phyloP scores from a whole-genome alignment of 352 stramenopile species.

The Phytophthora tubulina region DNA sequence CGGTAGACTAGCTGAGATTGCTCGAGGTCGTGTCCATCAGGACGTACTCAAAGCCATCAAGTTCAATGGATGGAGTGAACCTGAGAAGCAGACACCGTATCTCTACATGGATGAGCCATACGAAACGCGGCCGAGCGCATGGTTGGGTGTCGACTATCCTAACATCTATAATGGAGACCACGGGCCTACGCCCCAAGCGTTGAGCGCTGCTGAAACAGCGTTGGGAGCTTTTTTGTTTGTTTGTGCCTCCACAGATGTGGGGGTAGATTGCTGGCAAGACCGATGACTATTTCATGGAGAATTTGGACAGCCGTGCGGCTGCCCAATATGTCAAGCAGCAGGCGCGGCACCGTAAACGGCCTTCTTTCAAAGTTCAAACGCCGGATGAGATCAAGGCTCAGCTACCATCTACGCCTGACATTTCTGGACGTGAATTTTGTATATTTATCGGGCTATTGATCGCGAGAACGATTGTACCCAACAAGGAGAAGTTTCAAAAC shows the following conservation, averaged over 20 bases:
- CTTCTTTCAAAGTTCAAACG: background rate
- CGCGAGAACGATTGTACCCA: conserved; percentile 3
- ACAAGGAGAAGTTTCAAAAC: conserved; percentile 4
- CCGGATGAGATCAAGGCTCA: background rate
- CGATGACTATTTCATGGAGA: conserved; percentile 2
- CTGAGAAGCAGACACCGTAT: no score
- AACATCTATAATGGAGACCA: no score
- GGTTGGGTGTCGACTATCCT: no score
- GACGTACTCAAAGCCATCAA: no score
- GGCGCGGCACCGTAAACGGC: background rate
- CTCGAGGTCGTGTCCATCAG: no score
- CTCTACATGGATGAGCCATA: no score
- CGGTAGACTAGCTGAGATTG: no score
- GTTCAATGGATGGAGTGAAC: no score
- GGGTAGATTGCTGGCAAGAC: background rate
- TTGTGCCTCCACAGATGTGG: background rate
- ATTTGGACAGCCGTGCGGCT: background rate
- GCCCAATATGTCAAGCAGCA: conserved; percentile 6
- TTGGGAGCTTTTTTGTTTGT: background rate
- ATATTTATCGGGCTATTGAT: background rate
- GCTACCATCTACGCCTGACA: background rate
- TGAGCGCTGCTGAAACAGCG: background rate
- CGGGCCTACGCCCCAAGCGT: no score
- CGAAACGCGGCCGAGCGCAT: no score
- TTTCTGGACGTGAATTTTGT: conserved; percentile 2